Conservation (phyloP, 2,329 filamentous ascomycete genomes). For the Colletotrichum sp. region DNA sequence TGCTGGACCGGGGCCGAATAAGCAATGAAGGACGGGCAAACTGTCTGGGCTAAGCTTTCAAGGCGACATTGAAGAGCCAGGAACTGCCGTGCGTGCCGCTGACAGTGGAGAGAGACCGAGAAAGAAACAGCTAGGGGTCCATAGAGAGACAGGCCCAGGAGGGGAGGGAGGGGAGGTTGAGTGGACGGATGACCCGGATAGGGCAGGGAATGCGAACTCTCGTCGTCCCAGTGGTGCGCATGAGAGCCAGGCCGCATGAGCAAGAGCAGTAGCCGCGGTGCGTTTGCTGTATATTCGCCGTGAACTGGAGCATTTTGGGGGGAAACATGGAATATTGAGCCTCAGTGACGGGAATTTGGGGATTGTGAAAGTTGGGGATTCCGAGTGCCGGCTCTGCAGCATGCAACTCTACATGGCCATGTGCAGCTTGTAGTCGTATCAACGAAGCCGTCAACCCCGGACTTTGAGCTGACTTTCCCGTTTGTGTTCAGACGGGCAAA, state of each 20-base stretch:
- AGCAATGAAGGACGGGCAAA: not conserved
- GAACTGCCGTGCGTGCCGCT: not conserved
- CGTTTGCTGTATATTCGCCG: not conserved
- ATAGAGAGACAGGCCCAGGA: not conserved
- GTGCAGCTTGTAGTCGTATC: not conserved
- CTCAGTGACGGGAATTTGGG: not conserved
- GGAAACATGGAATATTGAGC: not conserved
- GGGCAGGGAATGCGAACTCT: not conserved
- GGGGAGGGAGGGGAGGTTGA: not conserved
- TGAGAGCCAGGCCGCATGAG: not conserved
- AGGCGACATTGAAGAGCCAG: not conserved
- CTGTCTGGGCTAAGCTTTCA: not conserved
- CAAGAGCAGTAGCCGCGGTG: not conserved
- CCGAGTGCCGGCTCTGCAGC: conserved; percentile 2
- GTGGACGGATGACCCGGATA: not conserved
- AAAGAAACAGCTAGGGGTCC: not conserved
- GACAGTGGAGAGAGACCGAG: not conserved
- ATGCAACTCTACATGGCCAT: not conserved
- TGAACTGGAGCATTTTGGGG: not conserved
- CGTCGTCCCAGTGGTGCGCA: not conserved
- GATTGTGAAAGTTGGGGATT: not conserved
- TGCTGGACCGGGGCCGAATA: not conserved
- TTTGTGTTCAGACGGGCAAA: not conserved
- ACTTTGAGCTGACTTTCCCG: not conserved
- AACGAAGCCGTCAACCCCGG: not conserved